A percentile compares a stretch with the other conserved stretches of the same genome.
Evolutionary conservation across 116 monocot genomes (phyloP).

Genomic region (Papilionanthe hybrid): DNA sequence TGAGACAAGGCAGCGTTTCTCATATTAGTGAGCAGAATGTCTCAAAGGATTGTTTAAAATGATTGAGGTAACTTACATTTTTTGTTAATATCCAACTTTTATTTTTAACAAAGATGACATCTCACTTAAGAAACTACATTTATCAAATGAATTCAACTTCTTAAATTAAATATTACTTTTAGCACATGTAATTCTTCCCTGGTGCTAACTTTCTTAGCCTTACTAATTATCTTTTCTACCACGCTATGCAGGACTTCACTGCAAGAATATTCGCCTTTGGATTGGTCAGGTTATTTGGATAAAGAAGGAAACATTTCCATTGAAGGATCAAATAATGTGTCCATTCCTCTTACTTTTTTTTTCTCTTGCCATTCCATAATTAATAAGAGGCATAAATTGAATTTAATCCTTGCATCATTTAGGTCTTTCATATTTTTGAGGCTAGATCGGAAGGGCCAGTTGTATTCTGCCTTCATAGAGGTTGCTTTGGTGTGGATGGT

Average conservation of each 20-base stretch:
- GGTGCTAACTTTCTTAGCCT: not conserved
- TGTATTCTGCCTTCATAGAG: conserved; percentile 97
- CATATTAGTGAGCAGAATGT: not conserved
- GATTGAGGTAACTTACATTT: not conserved
- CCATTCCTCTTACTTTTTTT: conserved; percentile 8
- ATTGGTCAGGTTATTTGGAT: conserved; percentile 80
- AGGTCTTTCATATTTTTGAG: conserved; percentile 96
- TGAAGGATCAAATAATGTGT: conserved; percentile 68
- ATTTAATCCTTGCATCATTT: conserved; percentile 3
- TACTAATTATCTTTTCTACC: not conserved
- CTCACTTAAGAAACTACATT: not conserved
- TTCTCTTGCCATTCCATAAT: not conserved
- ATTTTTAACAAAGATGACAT: not conserved
- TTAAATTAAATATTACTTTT: not conserved
- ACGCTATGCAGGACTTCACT: conserved; percentile 47
- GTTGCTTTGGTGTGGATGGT: conserved; percentile 8
- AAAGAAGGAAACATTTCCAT: conserved; percentile 70
- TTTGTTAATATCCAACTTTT: not conserved
- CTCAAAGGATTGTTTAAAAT: not conserved
- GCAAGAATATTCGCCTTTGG: conserved; percentile 66
- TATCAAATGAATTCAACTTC: not conserved
- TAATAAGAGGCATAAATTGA: not conserved
- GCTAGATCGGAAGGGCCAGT: conserved; percentile 93
- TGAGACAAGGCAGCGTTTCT: not conserved
- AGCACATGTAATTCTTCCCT: not conserved